Conservation (phyloP, 305 asterid species). For the Nicotiana rustica region DNA sequence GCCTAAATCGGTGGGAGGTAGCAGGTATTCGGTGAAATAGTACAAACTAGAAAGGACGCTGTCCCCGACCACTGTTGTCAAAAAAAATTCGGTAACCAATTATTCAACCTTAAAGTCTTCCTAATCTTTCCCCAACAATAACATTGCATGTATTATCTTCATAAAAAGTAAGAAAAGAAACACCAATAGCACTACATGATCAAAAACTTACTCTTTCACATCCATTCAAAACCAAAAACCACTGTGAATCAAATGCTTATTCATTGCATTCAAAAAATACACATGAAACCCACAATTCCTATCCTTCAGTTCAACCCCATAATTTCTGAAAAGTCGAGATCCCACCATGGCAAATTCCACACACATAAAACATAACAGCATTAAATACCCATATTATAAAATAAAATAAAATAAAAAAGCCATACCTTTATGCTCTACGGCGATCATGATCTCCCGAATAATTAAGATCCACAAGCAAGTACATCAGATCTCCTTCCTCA, state of each 20-base stretch:
- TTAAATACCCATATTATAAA: not conserved
- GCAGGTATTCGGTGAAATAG: not conserved
- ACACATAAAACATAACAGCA: not conserved
- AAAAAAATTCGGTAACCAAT: not conserved
- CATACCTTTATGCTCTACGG: conserved; percentile 72
- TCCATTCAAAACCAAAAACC: not conserved
- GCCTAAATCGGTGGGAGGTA: not conserved
- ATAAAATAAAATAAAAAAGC: conserved; percentile 11
- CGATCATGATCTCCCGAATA: conserved; percentile 58
- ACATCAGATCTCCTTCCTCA: conserved; percentile 81
- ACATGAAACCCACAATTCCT: conserved; percentile 12
- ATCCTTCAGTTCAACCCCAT: not conserved
- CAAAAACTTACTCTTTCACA: conserved; percentile 1
- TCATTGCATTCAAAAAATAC: conserved; percentile 8
- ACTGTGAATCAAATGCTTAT: not conserved
- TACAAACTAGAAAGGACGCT: not conserved
- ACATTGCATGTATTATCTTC: not conserved
- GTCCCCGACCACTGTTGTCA: too few species aligned
- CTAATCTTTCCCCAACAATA: not conserved
- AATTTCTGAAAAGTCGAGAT: conserved; percentile 1
- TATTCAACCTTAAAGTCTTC: not conserved
- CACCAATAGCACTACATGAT: conserved; percentile 1
- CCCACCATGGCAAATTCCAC: conserved; percentile 25
- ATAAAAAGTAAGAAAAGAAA: not conserved
- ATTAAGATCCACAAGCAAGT: conserved; percentile 71